phyloP scores from a whole-genome alignment of 495 filamentous ascomycete species.

The Cairneyella variabilis region DNA sequence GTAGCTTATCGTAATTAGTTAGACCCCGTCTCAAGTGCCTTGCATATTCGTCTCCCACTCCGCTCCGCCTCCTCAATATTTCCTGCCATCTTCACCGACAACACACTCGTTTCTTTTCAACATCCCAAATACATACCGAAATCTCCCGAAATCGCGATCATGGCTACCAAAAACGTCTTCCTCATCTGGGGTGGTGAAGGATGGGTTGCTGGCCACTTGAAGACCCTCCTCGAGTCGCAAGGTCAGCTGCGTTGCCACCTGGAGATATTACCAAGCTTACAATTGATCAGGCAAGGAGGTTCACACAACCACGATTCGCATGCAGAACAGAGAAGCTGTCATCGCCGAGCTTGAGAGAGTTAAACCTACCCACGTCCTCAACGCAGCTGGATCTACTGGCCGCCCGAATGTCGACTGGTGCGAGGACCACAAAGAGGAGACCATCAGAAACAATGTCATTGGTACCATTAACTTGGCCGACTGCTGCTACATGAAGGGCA shows the following conservation, averaged over 20 bases:
- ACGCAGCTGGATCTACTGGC: slow-evolving; percentile 62
- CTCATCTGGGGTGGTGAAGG: slow-evolving; percentile 60
- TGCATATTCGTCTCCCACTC: background rate
- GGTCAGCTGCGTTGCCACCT: slow-evolving; percentile 25
- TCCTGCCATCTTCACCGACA: slow-evolving; percentile 14
- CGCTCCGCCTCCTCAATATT: background rate
- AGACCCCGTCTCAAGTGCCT: too few species aligned
- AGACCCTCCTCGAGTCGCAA: slow-evolving; percentile 55
- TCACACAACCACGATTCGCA: slow-evolving; percentile 51
- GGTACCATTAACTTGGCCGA: slow-evolving; percentile 61
- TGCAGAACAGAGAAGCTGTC: slow-evolving; percentile 57
- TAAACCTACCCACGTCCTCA: slow-evolving; percentile 60
- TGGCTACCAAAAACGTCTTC: slow-evolving; percentile 37
- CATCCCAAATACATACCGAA: slow-evolving; percentile 1
- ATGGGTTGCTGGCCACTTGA: slow-evolving; percentile 62
- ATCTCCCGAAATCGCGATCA: background rate
- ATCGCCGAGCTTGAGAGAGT: slow-evolving; percentile 49
- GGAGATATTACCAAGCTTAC: background rate
- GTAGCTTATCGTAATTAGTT: too few species aligned
- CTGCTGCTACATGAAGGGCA: slow-evolving; percentile 48
- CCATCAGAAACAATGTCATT: slow-evolving; percentile 60
- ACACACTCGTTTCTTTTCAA: background rate
- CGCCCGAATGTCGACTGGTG: slow-evolving; percentile 70
- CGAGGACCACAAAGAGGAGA: slow-evolving; percentile 62
- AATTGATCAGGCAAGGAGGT: slow-evolving; percentile 43